Conservation (phyloP, 2,329 filamentous ascomycete species). For the Alternaria burnsii region DNA sequence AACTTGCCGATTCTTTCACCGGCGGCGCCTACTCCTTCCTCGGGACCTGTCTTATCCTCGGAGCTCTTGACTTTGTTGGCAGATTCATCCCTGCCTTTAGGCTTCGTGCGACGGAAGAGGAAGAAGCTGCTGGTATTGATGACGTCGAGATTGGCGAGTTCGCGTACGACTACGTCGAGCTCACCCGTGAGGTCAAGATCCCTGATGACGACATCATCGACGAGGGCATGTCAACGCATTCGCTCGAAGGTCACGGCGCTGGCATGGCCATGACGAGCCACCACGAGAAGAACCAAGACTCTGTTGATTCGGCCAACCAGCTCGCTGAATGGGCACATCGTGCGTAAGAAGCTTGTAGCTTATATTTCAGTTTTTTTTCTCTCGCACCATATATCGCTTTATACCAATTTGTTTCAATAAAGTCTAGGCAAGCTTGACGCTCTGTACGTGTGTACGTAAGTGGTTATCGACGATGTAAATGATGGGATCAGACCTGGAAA, state of each 20-base stretch:
- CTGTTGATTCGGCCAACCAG: slow-evolving; percentile 46
- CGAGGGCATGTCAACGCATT: slow-evolving; percentile 47
- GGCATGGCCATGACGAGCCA: slow-evolving; percentile 38
- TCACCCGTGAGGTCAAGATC: slow-evolving; percentile 67
- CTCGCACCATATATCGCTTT: slow-evolving; percentile 7
- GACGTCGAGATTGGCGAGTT: slow-evolving; percentile 93
- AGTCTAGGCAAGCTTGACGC: background rate
- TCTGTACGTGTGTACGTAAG: slow-evolving; percentile 5
- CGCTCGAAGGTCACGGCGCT: slow-evolving; percentile 38
- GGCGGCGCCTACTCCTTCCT: slow-evolving; percentile 81
- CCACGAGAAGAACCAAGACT: slow-evolving; percentile 51
- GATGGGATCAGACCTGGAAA: background rate
- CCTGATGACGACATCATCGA: slow-evolving; percentile 41
- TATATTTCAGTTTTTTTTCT: background rate
- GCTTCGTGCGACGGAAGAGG: slow-evolving; percentile 77
- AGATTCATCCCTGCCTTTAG: slow-evolving; percentile 79
- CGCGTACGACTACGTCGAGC: slow-evolving; percentile 93
- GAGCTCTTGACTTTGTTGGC: slow-evolving; percentile 68
- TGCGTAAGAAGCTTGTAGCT: slow-evolving; percentile 21
- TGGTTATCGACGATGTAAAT: slow-evolving; percentile 1
- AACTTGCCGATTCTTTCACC: slow-evolving; percentile 80
- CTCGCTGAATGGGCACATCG: slow-evolving; percentile 49
- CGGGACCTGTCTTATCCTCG: slow-evolving; percentile 78
- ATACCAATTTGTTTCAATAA: slow-evolving; percentile 19
- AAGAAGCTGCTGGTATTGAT: slow-evolving; percentile 85